These are phyloP conservation scores for Mycena chlorophos DNA, from an alignment of 768 basidiomycete genomes.

Conservation along the genomic window DNA sequence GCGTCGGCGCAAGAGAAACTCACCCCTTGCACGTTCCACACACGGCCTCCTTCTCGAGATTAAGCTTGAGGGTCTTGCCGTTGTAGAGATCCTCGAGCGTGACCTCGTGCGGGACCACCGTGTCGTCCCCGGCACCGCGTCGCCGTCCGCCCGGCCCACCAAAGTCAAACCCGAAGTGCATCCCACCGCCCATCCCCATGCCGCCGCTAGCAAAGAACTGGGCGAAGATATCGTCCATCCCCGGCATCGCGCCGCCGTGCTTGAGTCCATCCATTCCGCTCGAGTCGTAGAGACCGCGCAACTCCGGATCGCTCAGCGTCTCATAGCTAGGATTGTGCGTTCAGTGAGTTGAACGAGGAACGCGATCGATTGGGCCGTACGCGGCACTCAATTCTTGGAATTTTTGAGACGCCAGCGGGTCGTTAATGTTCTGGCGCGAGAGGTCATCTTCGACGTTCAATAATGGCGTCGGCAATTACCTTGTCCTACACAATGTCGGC, in stretches of 20 bases:
- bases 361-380: constrained; percentile 44
- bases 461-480: constrained; percentile 33
- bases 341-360: constrained; percentile 12
- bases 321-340: constrained; percentile 66
- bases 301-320: constrained; percentile 69
- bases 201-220: constrained; percentile 75
- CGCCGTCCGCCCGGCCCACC: constrained; percentile 44
- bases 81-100: constrained; percentile 92
- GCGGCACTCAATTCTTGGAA: constrained; percentile 91
- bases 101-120: constrained; percentile 77
- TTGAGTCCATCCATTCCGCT: constrained; percentile 70
- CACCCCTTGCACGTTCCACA: constrained; percentile 84
- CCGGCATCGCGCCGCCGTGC: constrained; percentile 46
- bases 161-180: constrained; percentile 64
- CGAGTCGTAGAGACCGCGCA: constrained; percentile 70
- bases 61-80: constrained; percentile 86
- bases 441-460: background rate
- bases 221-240: constrained; percentile 62
- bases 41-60: constrained; percentile 80
- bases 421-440: constrained; percentile 77
- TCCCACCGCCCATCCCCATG: constrained; percentile 43
- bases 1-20: constrained; percentile 16
- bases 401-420: constrained; percentile 76
- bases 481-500: constrained; percentile 56
- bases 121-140: constrained; percentile 66